These are phyloP conservation scores for Rhizopus sp. DNA, from an alignment of 371 early-diverging fungal genomes.

Conservation along the genomic window DNA sequence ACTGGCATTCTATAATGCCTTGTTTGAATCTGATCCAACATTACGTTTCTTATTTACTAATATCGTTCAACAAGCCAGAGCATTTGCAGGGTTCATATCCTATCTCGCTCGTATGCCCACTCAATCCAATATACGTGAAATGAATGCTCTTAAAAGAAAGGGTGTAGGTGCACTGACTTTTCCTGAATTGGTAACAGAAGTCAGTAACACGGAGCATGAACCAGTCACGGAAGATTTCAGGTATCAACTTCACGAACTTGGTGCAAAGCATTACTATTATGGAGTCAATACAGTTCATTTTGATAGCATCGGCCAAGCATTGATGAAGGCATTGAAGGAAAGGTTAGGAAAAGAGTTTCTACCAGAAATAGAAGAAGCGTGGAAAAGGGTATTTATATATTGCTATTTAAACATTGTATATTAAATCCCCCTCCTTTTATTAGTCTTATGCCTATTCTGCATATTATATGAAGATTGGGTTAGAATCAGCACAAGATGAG, in stretches of 20 bases:
- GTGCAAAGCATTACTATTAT: slow-evolving; percentile 25
- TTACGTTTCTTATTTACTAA: slow-evolving; percentile 25
- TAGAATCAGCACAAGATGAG: slow-evolving; percentile 13
- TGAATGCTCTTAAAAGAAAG: slow-evolving; percentile 17
- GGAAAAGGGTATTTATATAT: slow-evolving; percentile 11
- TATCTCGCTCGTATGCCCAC: slow-evolving; percentile 23
- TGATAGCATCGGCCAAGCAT: slow-evolving; percentile 6
- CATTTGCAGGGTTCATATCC: slow-evolving; percentile 35
- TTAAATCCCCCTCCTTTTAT: background rate
- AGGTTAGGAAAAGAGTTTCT: slow-evolving; percentile 20
- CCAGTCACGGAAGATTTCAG: background rate
- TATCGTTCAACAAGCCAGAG: slow-evolving; percentile 34
- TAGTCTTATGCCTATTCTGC: slow-evolving; percentile 1
- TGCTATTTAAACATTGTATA: background rate
- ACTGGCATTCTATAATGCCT: slow-evolving; percentile 29
- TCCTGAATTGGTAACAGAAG: background rate
- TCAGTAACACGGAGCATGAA: background rate
- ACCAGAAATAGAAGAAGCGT: slow-evolving; percentile 25
- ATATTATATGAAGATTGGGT: slow-evolving; percentile 24
- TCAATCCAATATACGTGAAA: slow-evolving; percentile 11
- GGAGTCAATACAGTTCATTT: slow-evolving; percentile 12
- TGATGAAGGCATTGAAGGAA: slow-evolving; percentile 10
- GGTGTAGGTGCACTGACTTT: slow-evolving; percentile 2
- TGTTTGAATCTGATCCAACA: slow-evolving; percentile 29
- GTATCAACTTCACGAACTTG: slow-evolving; percentile 15